Evolutionary conservation across 805 yeast species (phyloP), one percentile per base, ranked within the genome.

Genomic region (Metahyphopichia silvanorum): DNA sequence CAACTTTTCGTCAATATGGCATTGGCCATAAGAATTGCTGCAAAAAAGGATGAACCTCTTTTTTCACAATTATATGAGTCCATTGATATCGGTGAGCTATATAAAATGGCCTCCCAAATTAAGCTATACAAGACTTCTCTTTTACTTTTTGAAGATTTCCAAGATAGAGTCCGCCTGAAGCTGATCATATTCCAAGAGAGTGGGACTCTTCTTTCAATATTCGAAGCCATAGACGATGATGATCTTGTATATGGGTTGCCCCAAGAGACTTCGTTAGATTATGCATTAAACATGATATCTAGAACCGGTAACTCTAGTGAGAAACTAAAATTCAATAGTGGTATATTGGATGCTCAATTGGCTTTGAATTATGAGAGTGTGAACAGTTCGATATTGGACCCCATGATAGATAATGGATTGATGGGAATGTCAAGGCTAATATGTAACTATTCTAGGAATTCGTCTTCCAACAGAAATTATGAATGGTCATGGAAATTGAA

Each of bases 401-500:
- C 81, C 0, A 53, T 80, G 40, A 51, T 70, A 10, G 33, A 55
- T 0, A 67, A 68, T 42, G 89, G 93, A 0, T 55, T 80, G 35
- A 58, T 63, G 38, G 86, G 88, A 0, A 43, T 81, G 1, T 71
- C 89, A 0, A 66, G 63, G 21, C 41, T 76, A n/a, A 53, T 70
- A 6, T 55, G 59, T 23, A 55, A 57, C 7, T 43, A 40, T n/a
- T 20, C 41, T 2, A 16, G 9, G 9, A 28, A 25, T 4, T 25
- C 33, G n/a, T 21, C 26, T 10, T 32, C 40, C 2, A 51, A 47
- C 15, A 52, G 53, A 16, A 37, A 56, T 1, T 83, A 71, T 49
- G 77, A 74, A 37, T 79, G 87, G 76, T 74, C 79, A 1, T 82
- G 96, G 87, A 83, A 83, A 47, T 55, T 89, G 25, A 74, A 71